Percentiles rank a stretch among this genome's conserved stretches.
These are phyloP conservation scores for Tetrapisispora fleetii DNA, from an alignment of 805 yeast species.

Conservation along the genomic window DNA sequence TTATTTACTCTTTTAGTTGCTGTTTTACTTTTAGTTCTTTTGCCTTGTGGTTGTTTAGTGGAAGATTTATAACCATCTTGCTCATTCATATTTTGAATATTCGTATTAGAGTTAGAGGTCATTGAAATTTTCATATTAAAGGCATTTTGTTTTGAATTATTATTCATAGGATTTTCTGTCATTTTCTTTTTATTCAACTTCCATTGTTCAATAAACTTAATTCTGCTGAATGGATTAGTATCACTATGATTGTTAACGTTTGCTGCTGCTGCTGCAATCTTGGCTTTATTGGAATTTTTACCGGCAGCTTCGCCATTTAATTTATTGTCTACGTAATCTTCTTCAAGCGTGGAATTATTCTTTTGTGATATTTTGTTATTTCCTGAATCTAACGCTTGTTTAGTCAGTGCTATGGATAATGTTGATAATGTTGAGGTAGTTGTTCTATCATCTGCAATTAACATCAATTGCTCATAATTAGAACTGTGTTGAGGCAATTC, in stretches of 20 bases:
- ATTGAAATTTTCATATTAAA: constrained; percentile 27
- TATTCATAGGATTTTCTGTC: constrained; percentile 32
- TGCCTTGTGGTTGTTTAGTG: constrained; percentile 20
- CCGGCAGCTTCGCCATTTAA: constrained; percentile 9
- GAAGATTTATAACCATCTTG: constrained; percentile 16
- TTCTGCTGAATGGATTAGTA: constrained; percentile 64
- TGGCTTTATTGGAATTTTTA: constrained; percentile 28
- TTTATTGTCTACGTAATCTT: constrained; percentile 1
- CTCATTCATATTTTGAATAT: constrained; percentile 26
- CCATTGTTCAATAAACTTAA: constrained; percentile 81
- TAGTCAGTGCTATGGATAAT: constrained; percentile 29
- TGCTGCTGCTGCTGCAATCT: constrained; percentile 34
- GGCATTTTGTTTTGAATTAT: constrained; percentile 19
- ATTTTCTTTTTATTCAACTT: constrained; percentile 54
- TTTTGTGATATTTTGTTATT: background rate
- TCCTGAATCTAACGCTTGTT: constrained; percentile 14
- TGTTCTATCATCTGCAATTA: constrained; percentile 44
- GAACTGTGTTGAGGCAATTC: constrained; percentile 66
- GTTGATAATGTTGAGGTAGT: constrained; percentile 33
- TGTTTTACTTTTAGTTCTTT: constrained; percentile 9
- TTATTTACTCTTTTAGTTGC: constrained; percentile 1
- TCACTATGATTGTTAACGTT: constrained; percentile 27
- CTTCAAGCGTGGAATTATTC: background rate
- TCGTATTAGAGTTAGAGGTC: constrained; percentile 22
- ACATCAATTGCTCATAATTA: constrained; percentile 87